A percentile compares a stretch with the other conserved stretches of the same genome.
These are phyloP conservation scores for Heliamphora exappendiculata DNA, from an alignment of 148 eudicot genomes.

Conservation along the genomic window DNA sequence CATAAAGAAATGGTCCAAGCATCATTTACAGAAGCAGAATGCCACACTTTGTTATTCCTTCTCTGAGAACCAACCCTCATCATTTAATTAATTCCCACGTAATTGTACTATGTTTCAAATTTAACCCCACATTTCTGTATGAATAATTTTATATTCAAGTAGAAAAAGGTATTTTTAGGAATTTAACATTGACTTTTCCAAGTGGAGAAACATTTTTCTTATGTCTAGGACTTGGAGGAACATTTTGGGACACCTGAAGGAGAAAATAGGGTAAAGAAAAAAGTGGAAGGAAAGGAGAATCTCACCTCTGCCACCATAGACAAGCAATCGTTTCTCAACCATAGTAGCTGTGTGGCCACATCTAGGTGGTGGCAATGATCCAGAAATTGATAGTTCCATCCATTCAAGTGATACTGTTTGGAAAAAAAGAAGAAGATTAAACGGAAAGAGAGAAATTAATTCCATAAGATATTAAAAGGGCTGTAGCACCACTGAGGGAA, in stretches of 20 bases:
- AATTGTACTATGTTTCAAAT: not conserved
- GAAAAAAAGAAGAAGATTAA: slow-evolving; percentile 6
- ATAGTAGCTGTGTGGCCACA: slow-evolving; percentile 97
- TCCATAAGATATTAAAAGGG: not conserved
- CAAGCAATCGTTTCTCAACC: slow-evolving; percentile 93
- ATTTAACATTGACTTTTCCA: not conserved
- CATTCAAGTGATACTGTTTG: slow-evolving; percentile 90
- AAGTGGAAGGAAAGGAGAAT: not conserved
- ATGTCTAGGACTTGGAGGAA: not conserved
- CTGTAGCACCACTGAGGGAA: not conserved
- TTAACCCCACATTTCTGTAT: not conserved
- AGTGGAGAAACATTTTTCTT: slow-evolving; percentile 7
- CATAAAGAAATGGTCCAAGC: too few relatives aligned
- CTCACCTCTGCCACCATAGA: slow-evolving; percentile 94
- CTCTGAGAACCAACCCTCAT: too few relatives aligned
- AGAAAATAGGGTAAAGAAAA: not conserved
- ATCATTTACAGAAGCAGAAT: too few relatives aligned
- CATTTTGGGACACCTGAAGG: not conserved
- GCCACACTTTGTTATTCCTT: too few relatives aligned
- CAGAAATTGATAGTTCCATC: slow-evolving; percentile 79
- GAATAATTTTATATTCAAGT: not conserved
- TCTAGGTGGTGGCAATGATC: slow-evolving; percentile 83
- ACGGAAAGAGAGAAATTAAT: slow-evolving; percentile 9
- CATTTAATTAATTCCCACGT: not conserved
- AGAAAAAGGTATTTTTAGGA: not conserved